Conservation (phyloP, 805 yeast species). For the Yarrowia sp. region DNA sequence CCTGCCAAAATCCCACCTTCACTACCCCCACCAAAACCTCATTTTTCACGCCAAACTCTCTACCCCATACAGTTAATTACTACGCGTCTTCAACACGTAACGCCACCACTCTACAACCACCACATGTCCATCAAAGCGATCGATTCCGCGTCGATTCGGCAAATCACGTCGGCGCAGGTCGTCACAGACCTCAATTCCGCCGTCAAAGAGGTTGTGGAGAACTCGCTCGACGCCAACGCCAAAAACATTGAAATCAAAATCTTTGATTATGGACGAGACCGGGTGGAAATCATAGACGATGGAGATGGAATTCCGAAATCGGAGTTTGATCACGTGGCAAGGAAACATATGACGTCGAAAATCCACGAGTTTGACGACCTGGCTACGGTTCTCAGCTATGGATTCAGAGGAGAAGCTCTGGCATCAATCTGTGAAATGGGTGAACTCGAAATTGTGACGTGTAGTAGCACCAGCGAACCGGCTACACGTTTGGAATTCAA, state of each 20-base stretch:
- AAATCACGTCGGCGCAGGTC: slow-evolving; percentile 90
- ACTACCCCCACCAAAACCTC: neutral
- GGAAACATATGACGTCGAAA: slow-evolving; percentile 57
- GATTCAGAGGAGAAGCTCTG: slow-evolving; percentile 75
- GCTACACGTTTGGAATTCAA: slow-evolving; percentile 59
- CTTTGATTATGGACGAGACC: slow-evolving; percentile 68
- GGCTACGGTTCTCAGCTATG: slow-evolving; percentile 46
- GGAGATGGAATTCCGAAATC: slow-evolving; percentile 63
- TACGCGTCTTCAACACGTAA: neutral
- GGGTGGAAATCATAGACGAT: slow-evolving; percentile 68
- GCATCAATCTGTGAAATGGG: slow-evolving; percentile 52
- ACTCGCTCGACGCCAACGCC: slow-evolving; percentile 77
- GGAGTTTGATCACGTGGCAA: slow-evolving; percentile 51
- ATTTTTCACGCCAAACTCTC: neutral
- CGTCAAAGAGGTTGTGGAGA: slow-evolving; percentile 83
- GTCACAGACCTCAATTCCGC: slow-evolving; percentile 74
- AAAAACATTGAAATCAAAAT: slow-evolving; percentile 65
- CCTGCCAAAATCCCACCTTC: neutral
- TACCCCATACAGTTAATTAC: neutral
- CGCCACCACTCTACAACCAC: neutral
- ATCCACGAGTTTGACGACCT: slow-evolving; percentile 43
- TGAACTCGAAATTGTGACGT: slow-evolving; percentile 50
- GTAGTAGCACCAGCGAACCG: slow-evolving; percentile 47
- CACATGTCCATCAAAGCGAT: slow-evolving; percentile 42
- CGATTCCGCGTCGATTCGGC: slow-evolving; percentile 56